Evolutionary conservation across 352 stramenopile species (phyloP).

Genomic region (Pythium coloratum): DNA sequence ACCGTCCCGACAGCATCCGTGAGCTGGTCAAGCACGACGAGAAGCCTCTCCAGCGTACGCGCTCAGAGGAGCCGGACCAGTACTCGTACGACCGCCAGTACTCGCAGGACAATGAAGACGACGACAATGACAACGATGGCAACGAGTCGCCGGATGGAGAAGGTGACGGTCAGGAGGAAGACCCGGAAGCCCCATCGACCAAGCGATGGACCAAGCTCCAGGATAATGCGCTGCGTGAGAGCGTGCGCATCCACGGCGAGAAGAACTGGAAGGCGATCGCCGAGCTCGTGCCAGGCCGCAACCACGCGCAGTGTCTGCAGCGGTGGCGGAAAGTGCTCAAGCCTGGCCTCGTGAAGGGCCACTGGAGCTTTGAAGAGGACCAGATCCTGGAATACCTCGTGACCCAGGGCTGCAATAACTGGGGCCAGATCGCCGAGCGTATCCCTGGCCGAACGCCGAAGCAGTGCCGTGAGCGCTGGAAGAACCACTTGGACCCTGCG

Average conservation of each 20-base stretch:
- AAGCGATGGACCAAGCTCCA: slow-evolving; percentile 89
- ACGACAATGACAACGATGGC: slow-evolving; percentile 31
- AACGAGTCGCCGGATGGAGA: slow-evolving; percentile 22
- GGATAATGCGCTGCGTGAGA: slow-evolving; percentile 80
- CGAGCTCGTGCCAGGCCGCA: slow-evolving; percentile 76
- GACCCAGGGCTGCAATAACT: slow-evolving; percentile 91
- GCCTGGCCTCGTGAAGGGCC: slow-evolving; percentile 94
- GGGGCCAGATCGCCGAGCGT: slow-evolving; percentile 90
- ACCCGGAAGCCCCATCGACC: slow-evolving; percentile 74
- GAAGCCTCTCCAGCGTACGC: slow-evolving; percentile 65
- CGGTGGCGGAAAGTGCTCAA: slow-evolving; percentile 93
- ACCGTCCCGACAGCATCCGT: slow-evolving; percentile 69
- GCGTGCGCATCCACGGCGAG: slow-evolving; percentile 79
- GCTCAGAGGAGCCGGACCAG: slow-evolving; percentile 37
- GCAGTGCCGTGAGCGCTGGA: slow-evolving; percentile 91
- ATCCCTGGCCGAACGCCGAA: slow-evolving; percentile 93
- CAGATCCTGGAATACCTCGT: slow-evolving; percentile 91
- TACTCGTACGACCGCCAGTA: slow-evolving; percentile 29
- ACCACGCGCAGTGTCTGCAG: slow-evolving; percentile 89
- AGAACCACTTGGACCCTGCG: slow-evolving; percentile 85
- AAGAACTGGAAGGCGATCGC: slow-evolving; percentile 92
- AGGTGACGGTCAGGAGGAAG: slow-evolving; percentile 32
- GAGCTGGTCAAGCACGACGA: slow-evolving; percentile 55
- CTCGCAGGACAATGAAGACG: slow-evolving; percentile 33
- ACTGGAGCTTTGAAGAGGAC: slow-evolving; percentile 95